Conservation (phyloP, 495 filamentous ascomycete species). For the Penicillium salamii region DNA sequence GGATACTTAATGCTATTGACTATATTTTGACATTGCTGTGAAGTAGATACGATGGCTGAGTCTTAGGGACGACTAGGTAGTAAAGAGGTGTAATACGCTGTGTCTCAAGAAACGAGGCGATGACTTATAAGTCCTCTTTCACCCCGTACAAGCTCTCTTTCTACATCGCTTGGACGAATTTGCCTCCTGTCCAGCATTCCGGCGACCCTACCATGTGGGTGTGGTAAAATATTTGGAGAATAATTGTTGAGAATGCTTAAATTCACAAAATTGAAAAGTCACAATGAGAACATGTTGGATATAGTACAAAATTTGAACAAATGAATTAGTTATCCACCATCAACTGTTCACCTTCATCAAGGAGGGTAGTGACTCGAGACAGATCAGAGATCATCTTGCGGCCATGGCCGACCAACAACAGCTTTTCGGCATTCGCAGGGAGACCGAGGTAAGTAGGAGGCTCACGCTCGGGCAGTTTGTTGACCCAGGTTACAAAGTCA, state of each 20-base stretch:
- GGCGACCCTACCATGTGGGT: too few species aligned
- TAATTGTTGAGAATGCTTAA: too few species aligned
- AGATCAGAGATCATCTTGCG: conserved; percentile 81
- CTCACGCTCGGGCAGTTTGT: conserved; percentile 87
- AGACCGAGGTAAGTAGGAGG: conserved; percentile 96
- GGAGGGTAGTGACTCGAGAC: conserved; percentile 72
- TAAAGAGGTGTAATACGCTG: not conserved
- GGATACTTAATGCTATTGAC: conserved; percentile 39
- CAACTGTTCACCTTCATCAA: conserved; percentile 93
- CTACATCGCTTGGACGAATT: too few species aligned
- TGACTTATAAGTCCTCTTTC: too few species aligned
- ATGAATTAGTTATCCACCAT: conserved; percentile 59
- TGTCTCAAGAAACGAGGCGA: too few species aligned
- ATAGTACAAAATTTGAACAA: too few species aligned
- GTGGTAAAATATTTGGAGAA: too few species aligned
- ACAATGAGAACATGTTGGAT: too few species aligned
- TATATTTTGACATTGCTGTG: conserved; percentile 6
- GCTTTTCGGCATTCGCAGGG: conserved; percentile 94
- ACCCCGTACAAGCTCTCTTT: too few species aligned
- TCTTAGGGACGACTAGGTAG: too few species aligned
- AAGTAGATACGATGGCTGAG: not conserved
- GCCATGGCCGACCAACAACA: conserved; percentile 87
- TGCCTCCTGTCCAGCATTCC: too few species aligned
- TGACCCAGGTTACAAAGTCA: conserved; percentile 91
- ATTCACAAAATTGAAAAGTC: not conserved